Base-by-base conservation (phyloP, 768 basidiomycete species). In the Kwoniella sp. region DNA sequence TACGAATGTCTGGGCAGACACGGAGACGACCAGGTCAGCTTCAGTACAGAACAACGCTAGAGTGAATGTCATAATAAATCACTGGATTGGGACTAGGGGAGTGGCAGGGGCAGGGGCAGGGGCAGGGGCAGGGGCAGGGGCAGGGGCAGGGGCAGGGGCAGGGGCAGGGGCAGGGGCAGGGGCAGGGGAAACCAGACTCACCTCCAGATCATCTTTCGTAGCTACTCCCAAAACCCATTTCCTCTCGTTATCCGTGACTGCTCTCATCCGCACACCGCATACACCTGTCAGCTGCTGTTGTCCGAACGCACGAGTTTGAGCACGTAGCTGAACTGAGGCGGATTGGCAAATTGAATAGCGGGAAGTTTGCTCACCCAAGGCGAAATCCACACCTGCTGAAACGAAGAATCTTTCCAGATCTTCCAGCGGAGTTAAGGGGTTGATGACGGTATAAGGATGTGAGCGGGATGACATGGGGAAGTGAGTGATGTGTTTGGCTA, bases 361-460 rank as follows among this genome's bases (percentile, higher is more conserved):
- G 36, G 36, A 49, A 9, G 21, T 25, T 9, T 6, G 29, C 71
- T 58, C 53, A 74, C 75, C 75, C 26, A 77, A 57, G 15, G 74
- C 74, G 57, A 74, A 75, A 24, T 77, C 73, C 8, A 63, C 65
- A 17, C 55, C 63, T 44, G 63, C 67, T 21, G 24, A 55, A 3
- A 37, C 29, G 51, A 95, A 82, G 80, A 96, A 96, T 12, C 82
- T 83, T 70, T 92, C 91, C n/a, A 95, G 83, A 13, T 91, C 90
- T 0, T 85, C 85, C 10, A 95, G 83, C 1, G 90, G 85, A 6
- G 92, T 89, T 49, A 85, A 81, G 0, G 92, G 91, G 0, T 91
- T 91, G 69, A 95, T 90, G 58, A 89, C 80, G 29, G 73, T 71
- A 60, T 80, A 80, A 5, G 75, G 70, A 36, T 77, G 71, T 2